Conservation (phyloP, 1,284 basidiomycete genomes). For the Cryptococcus floricola region DNA sequence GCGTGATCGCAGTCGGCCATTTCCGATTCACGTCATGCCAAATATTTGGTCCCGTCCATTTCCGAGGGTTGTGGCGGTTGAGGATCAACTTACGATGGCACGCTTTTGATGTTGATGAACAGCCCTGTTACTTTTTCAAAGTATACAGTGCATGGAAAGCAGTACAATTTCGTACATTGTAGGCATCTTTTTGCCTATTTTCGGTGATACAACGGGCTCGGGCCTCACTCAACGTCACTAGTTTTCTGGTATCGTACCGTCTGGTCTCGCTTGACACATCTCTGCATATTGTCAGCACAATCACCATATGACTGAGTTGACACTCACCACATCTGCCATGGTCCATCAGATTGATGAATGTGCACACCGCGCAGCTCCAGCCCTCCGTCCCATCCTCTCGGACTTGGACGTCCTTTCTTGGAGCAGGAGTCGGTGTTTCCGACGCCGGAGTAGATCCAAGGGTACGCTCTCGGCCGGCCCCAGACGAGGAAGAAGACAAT, state of each 20-base stretch:
- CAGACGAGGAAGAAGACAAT: background rate
- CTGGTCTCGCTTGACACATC: constrained; percentile 33
- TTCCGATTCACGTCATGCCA: too few species aligned
- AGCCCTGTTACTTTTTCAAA: too few species aligned
- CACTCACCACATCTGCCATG: constrained; percentile 39
- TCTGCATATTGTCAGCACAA: constrained; percentile 14
- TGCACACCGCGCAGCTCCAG: constrained; percentile 35
- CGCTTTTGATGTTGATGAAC: too few species aligned
- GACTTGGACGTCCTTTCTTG: background rate
- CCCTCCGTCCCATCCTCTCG: constrained; percentile 10
- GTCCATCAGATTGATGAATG: constrained; percentile 29
- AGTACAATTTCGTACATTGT: too few species aligned
- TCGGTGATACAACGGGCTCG: too few species aligned
- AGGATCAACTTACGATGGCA: too few species aligned
- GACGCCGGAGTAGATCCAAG: constrained; percentile 2
- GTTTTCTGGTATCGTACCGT: constrained; percentile 22
- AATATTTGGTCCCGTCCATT: too few species aligned
- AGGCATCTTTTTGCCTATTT: too few species aligned
- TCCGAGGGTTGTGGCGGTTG: too few species aligned
- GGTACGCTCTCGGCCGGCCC: constrained; percentile 3
- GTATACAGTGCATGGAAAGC: too few species aligned
- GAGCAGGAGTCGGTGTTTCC: background rate
- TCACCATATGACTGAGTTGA: background rate
- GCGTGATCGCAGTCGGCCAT: background rate
- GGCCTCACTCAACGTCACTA: too few species aligned